These are phyloP conservation scores for Podospora conica DNA, from an alignment of 495 filamentous ascomycete genomes.

Conservation along the genomic window DNA sequence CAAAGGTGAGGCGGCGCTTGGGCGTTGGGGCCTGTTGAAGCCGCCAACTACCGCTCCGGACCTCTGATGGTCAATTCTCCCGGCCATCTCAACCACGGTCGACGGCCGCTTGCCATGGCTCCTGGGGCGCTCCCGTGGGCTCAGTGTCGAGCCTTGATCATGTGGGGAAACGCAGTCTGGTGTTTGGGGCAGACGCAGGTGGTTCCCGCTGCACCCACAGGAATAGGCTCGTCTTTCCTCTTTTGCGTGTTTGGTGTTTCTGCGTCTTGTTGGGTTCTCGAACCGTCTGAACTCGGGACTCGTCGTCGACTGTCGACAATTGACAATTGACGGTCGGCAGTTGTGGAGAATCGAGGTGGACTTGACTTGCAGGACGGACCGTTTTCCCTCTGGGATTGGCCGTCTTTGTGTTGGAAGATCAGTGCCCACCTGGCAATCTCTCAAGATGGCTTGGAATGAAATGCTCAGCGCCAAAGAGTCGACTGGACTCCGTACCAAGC, in stretches of 20 bases:
- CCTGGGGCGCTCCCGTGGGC: neutral
- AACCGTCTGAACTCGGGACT: neutral
- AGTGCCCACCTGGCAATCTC: no score
- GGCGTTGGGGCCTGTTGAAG: neutral
- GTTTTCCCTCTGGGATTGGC: neutral
- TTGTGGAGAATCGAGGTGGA: neutral
- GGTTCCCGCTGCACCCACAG: neutral
- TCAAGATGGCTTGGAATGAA: no score
- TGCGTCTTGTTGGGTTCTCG: neutral
- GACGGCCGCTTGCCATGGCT: neutral
- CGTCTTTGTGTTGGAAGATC: neutral
- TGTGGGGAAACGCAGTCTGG: no score
- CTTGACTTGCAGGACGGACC: no score
- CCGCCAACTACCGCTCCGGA: neutral
- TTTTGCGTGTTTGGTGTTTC: neutral
- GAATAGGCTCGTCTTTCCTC: neutral
- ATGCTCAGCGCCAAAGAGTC: no score
- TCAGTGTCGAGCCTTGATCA: neutral
- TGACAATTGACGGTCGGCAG: neutral
- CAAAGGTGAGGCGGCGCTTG: neutral
- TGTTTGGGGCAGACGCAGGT: neutral
- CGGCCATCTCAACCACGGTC: neutral
- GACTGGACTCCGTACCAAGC: no score
- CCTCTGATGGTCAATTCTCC: neutral
- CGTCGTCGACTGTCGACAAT: no score